Evolutionary conservation across 805 yeast genomes (phyloP).

Genomic region (Clavispora asparagi): DNA sequence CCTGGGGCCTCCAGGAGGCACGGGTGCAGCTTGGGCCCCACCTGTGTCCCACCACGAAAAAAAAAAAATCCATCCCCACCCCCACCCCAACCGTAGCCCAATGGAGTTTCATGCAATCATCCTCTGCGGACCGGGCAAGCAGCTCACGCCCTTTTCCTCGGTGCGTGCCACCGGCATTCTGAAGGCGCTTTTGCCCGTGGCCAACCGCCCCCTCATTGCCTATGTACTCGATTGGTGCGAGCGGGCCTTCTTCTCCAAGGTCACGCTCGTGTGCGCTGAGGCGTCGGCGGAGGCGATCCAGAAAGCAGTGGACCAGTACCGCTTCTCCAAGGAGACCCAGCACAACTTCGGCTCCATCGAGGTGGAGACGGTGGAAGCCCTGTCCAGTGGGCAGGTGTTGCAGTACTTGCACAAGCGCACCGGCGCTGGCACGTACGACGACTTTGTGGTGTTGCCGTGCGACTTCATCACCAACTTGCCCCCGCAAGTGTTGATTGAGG

Average conservation of each 20-base stretch:
- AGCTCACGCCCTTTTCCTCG: conserved; percentile 66
- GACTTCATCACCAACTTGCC: conserved; percentile 91
- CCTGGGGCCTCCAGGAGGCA: not conserved
- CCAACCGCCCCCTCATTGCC: conserved; percentile 82
- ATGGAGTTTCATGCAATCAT: conserved; percentile 94
- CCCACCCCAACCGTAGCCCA: conserved; percentile 9
- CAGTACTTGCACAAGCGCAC: conserved; percentile 41
- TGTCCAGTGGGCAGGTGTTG: conserved; percentile 58
- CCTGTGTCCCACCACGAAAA: not conserved
- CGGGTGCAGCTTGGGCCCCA: not conserved
- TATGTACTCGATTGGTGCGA: conserved; percentile 93
- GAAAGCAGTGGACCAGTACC: conserved; percentile 45
- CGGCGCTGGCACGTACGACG: conserved; percentile 27
- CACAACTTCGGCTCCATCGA: conserved; percentile 18
- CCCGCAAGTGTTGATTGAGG: conserved; percentile 82
- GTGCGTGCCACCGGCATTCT: conserved; percentile 60
- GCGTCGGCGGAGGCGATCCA: conserved; percentile 44
- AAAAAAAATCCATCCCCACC: conserved; percentile 2
- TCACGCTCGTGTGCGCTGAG: conserved; percentile 56
- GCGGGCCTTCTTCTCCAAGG: conserved; percentile 67
- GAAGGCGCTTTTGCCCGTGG: conserved; percentile 86
- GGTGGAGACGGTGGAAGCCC: conserved; percentile 16
- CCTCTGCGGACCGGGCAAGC: conserved; percentile 80
- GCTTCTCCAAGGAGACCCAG: conserved; percentile 25
- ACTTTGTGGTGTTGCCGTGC: conserved; percentile 83